Percentiles rank a stretch among this genome's conserved stretches.
These are phyloP conservation scores for Pseudonitzschia multistriata DNA, from an alignment of 108 stramenopile species.

Conservation along the genomic window DNA sequence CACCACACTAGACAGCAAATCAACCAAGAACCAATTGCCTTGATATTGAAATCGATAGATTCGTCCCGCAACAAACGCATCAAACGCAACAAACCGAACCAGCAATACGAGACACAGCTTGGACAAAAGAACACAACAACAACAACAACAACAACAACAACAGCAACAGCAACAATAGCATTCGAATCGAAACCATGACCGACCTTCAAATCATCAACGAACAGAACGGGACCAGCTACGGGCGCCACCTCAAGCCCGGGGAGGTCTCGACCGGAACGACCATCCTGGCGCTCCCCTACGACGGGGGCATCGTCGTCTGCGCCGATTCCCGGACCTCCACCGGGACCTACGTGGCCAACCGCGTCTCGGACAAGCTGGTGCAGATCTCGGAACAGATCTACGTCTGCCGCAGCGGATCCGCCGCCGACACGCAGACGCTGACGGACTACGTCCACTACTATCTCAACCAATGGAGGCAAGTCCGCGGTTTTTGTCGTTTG, in stretches of 20 bases:
- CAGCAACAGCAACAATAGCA: constrained; percentile 7
- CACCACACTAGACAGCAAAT: background rate
- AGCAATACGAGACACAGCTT: no score
- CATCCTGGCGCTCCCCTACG: constrained; percentile 92
- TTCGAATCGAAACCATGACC: constrained; percentile 12
- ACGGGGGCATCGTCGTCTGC: constrained; percentile 93
- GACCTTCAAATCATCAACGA: constrained; percentile 19
- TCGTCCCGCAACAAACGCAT: background rate
- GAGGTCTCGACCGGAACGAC: constrained; percentile 92
- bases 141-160: constrained; percentile 10
- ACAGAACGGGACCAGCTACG: background rate
- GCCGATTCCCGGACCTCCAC: constrained; percentile 97
- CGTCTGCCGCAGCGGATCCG: constrained; percentile 92
- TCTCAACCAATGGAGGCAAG: constrained; percentile 78
- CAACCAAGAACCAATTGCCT: no score
- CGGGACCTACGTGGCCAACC: constrained; percentile 95
- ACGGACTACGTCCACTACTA: constrained; percentile 90
- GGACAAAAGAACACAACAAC: background rate
- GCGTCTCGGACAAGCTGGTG: constrained; percentile 94
- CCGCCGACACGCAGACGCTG: constrained; percentile 96
- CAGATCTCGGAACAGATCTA: constrained; percentile 92
- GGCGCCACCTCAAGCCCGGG: constrained; percentile 57
- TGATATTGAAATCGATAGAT: no score
- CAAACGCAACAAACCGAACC: background rate
- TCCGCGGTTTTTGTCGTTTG: no score